Conservation (phyloP, 257 asterid genomes). For the Penstemon barbatus region DNA sequence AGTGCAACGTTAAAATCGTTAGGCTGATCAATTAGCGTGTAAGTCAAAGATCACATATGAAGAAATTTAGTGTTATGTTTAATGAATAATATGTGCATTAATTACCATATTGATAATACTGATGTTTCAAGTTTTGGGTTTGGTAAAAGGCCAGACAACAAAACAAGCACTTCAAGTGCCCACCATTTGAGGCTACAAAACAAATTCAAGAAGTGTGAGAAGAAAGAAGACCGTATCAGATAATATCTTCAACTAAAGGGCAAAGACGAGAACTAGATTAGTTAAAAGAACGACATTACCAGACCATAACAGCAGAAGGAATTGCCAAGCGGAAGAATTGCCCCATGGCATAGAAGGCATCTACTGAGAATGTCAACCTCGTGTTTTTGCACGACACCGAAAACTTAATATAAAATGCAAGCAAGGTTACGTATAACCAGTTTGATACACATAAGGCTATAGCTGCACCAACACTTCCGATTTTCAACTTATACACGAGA, state of each 20-base stretch:
- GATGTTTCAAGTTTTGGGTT: conserved; percentile 72
- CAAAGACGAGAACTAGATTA: too few species aligned
- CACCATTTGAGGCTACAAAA: conserved; percentile 67
- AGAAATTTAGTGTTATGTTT: not conserved
- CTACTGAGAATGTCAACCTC: conserved; percentile 36
- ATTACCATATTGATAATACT: conserved; percentile 63
- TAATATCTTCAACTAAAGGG: too few species aligned
- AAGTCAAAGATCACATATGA: not conserved
- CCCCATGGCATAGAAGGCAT: conserved; percentile 42
- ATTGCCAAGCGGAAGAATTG: conserved; percentile 53
- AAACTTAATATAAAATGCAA: conserved; percentile 40
- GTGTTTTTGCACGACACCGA: conserved; percentile 46
- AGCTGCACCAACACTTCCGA: conserved; percentile 53
- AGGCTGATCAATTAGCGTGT: conserved; percentile 40
- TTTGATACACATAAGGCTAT: conserved; percentile 47
- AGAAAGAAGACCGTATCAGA: not conserved
- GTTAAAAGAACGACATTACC: conserved; percentile 34
- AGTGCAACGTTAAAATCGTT: conserved; percentile 54
- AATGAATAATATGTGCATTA: not conserved
- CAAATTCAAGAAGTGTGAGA: not conserved
- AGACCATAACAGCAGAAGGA: conserved; percentile 71
- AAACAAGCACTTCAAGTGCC: conserved; percentile 56
- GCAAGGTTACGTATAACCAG: conserved; percentile 56
- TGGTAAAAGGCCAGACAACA: conserved; percentile 61
- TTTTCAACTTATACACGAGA: conserved; percentile 41